Evolutionary conservation across 2,329 filamentous ascomycete species (phyloP), one percentile per base, ranked within the genome.

Genomic region (Celoporthe dispersa): DNA sequence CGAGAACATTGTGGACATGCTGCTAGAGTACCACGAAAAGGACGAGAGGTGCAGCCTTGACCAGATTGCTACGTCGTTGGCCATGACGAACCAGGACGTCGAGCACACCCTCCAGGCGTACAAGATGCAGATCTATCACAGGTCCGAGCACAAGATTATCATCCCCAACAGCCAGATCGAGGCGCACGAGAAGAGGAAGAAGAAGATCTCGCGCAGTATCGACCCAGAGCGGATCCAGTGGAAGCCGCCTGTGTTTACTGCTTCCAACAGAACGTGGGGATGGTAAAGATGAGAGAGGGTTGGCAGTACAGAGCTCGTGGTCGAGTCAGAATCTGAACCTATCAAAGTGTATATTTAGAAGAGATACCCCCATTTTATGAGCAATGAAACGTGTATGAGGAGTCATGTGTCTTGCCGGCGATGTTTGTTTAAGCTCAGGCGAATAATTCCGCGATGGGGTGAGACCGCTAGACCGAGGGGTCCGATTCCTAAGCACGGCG

Each of bases 1-100:
- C 39, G 96, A 99, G 79, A 94, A 94, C 64, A 93, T 99, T 48
- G 87, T 98, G 5, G 94, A 98, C 71, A 79, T 97, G 19, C 85
- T 99, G n/a, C 82, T 97, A 62, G 91, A 91, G 64, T 87, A 87
- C 64, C 90, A 90, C 71, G 90, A 91, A 72, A 83, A 85, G 25
- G 88, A 90, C 11, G 89, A 91, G 16, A 91, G 90, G 77, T 91
- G 93, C 67, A 97, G 92, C 69, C 94, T 98, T 67, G 94, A 98
- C 76, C 89, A 92, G 64, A 88, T 99, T 66, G 94, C 94, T 0
- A 85, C 87, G 7, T 81, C 89, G 44, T 89, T 96, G 11, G 92
- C 94, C 2, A 98, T 99, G 95, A 98, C 95, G n/a, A 94, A 94
- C 7, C 94, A 94, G 76, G 96, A 99, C 79, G 95, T 99, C 19